Evolutionary conservation across 208 protist species (phyloP), one percentile per base, ranked within the genome.

Genomic region (Phytomonas serpens): DNA sequence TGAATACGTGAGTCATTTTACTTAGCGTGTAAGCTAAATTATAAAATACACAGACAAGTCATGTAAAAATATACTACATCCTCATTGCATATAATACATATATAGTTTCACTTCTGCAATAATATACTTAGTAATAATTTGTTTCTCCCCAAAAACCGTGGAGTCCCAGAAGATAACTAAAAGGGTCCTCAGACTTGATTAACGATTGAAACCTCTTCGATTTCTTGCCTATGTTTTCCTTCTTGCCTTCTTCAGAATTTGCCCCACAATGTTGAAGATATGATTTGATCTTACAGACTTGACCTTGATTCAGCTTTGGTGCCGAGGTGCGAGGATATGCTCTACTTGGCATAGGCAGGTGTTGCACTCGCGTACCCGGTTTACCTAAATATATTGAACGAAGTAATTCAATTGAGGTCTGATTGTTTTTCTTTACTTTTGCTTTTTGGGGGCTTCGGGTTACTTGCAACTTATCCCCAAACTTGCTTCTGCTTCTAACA

Each of bases 121-220:
- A 47, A 40, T 72, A 14, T 61, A 37, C n/a, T n/a, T 30, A 64
- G 34, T 61, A 33, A 29, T 57, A 57, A 57, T 57, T 72, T 34
- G 66, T 2, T 70, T 82, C 78, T 3, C 78, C 78, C 78, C 78
- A 82, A 73, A 82, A 82, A 0, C 78, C 78, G 32, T 82, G 78
- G 2, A 68, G 73, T 19, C 67, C 29, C 13, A 82, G 74, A 32
- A 82, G 29, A 36, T 82, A 69, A 29, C 64, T 66, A n/a, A 76
- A 67, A 14, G 71, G 71, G 23, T 82, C 78, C 14, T 32, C 30
- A n/a, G 64, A 33, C 16, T 36, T 71, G 11, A 69, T 64, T 32
- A 81, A 31, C 10, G 64, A 57, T 57, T 34, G 9, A 10, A 29
- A n/a, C 13, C 36, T 42, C 6, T 68, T 14, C 57, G 62, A 23